These are phyloP conservation scores for Phialophora verrucosa DNA, from an alignment of 2,329 filamentous ascomycete species.

Conservation along the genomic window DNA sequence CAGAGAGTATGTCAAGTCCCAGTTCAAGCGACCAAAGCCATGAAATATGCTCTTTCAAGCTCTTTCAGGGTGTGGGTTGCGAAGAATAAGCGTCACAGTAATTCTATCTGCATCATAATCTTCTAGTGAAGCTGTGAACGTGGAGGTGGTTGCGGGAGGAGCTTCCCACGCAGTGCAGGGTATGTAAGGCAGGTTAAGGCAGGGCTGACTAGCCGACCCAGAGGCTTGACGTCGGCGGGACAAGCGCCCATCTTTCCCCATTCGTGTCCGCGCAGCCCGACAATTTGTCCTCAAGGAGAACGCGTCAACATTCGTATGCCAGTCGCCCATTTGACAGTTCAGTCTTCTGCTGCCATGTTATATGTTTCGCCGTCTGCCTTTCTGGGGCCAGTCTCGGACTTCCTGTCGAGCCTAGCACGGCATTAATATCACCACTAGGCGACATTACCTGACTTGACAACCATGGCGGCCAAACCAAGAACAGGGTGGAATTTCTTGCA, in stretches of 20 bases:
- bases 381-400: neutral
- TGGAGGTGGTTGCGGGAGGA: slow-evolving; percentile 12
- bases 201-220: slow-evolving; percentile 2
- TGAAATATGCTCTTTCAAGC: slow-evolving; percentile 1
- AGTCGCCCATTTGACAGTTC: neutral
- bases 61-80: neutral
- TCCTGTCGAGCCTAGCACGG: neutral
- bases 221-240: slow-evolving; percentile 18
- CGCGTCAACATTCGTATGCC: slow-evolving; percentile 27
- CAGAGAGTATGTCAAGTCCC: slow-evolving; percentile 4
- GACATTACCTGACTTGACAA: slow-evolving; percentile 8
- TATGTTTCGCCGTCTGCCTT: neutral
- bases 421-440: neutral
- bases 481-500: slow-evolving; percentile 82
- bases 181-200: neutral
- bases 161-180: slow-evolving; percentile 11
- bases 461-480: slow-evolving; percentile 47
- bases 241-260: slow-evolving; percentile 15
- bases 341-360: slow-evolving; percentile 16
- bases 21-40: slow-evolving; percentile 12
- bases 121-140: slow-evolving; percentile 9
- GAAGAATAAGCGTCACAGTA: neutral
- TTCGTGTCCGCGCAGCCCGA: slow-evolving; percentile 15
- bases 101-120: slow-evolving; percentile 4
- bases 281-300: slow-evolving; percentile 19